Conservation (phyloP, 169 alveolate genomes). For the Plasmodium malariae region DNA sequence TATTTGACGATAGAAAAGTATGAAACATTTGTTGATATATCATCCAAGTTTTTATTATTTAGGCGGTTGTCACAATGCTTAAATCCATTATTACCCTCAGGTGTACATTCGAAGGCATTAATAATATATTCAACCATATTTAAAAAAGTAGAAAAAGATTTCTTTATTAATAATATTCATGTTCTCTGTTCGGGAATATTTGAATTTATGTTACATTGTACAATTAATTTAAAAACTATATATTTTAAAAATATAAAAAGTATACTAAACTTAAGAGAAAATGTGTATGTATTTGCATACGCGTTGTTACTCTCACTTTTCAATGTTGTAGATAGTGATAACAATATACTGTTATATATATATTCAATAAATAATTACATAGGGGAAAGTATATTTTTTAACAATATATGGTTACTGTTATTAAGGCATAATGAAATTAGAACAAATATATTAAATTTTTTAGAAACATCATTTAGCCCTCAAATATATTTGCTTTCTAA, state of each 20-base stretch:
- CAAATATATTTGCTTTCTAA: conserved; percentile 78
- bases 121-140: conserved; percentile 91
- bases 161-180: conserved; percentile 91
- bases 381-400: conserved; percentile 87
- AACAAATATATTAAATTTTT: conserved; percentile 85
- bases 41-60: conserved; percentile 89
- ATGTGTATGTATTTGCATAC: conserved; percentile 86
- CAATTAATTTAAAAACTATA: conserved; percentile 90
- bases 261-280: conserved; percentile 90
- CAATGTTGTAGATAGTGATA: conserved; percentile 90
- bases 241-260: conserved; percentile 89
- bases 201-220: conserved; percentile 92
- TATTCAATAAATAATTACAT: conserved; percentile 85
- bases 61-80: conserved; percentile 94
- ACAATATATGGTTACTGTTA: conserved; percentile 87
- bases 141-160: conserved; percentile 88
- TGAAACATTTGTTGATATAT: conserved; percentile 84
- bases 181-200: conserved; percentile 93
- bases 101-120: conserved; percentile 93
- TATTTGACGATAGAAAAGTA: conserved; percentile 85
- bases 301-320: conserved; percentile 87
- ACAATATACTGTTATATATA: conserved; percentile 85
- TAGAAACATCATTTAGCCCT: conserved; percentile 85
- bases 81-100: conserved; percentile 93
- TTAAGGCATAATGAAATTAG: conserved; percentile 86